Percentiles rank a stretch among this genome's conserved stretches.
Evolutionary conservation across 306 rosid species (phyloP).

Genomic region (Lablab purpureus): DNA sequence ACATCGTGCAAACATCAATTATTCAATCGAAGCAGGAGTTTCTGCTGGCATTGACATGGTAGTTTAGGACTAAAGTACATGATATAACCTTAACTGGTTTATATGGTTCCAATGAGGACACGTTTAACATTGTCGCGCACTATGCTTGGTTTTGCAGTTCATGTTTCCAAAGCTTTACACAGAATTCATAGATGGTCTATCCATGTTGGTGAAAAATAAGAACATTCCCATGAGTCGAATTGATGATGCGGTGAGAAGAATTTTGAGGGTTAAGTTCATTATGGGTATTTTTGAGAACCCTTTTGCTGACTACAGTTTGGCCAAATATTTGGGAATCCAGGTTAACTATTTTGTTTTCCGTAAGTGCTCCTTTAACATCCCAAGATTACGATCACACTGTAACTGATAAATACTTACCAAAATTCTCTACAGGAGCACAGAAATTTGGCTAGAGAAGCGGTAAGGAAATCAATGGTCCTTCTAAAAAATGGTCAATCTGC

Average conservation of each 20-base stretch:
- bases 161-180: slow-evolving; percentile 51
- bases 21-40: slow-evolving; percentile 56
- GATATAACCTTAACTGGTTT: slow-evolving; percentile 20
- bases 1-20: slow-evolving; percentile 52
- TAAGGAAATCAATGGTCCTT: slow-evolving; percentile 59
- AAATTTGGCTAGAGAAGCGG: slow-evolving; percentile 58
- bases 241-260: slow-evolving; percentile 61
- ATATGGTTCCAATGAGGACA: slow-evolving; percentile 8
- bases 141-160: slow-evolving; percentile 49
- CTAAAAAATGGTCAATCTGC: slow-evolving; percentile 52
- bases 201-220: slow-evolving; percentile 48
- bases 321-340: slow-evolving; percentile 55
- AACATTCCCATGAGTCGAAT: slow-evolving; percentile 60
- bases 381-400: slow-evolving; percentile 10
- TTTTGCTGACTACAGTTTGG: slow-evolving; percentile 52
- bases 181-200: slow-evolving; percentile 54
- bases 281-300: slow-evolving; percentile 63
- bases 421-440: slow-evolving; percentile 56
- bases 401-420: slow-evolving; percentile 6
- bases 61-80: slow-evolving; percentile 16
- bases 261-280: slow-evolving; percentile 56
- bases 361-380: neutral
- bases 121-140: slow-evolving; percentile 16
- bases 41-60: slow-evolving; percentile 67
- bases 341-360: slow-evolving; percentile 41